Base-by-base conservation (phyloP, 1,284 basidiomycete species). In the Pseudozyma flocculosa region DNA sequence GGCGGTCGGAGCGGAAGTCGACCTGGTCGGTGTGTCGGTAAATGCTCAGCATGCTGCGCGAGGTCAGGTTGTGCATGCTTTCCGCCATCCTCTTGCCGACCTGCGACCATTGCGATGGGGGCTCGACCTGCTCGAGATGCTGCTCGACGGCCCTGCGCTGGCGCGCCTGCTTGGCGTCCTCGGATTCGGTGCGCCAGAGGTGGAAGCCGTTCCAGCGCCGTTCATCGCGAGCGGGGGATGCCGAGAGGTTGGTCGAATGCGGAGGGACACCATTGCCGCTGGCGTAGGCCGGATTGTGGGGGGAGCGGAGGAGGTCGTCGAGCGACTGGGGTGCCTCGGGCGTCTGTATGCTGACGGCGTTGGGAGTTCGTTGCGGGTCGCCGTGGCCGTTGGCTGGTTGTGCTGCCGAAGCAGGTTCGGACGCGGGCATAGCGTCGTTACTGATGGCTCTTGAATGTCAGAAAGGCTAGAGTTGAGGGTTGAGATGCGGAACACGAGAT, bases 121-220 rank as follows among this genome's bases (percentile, higher is more conserved):
- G 30, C 18, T 41, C 3, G 14, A 8, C 37, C 10, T 29, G 18
- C 11, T 9, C 32, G 47, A 38, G 19, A 13, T 17, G 3, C 15
- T 17, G 7, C 32, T 61, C 32, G 32, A 61, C 32, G 2, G 54
- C 48, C 26, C 40, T 45, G 14, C 54, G 43, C 22, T 65, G 40
- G 18, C 60, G 48, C 3, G 43, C 54, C 2, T 36, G 47, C 17
- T 45, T 48, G 1, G 51, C 56, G 36, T 70, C 56, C 40, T 70
- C 54, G 23, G 60, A 63, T 23, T 70, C 68, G 24, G 61, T 61
- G 19, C 65, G 61, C 68, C 68, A 70, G 22, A 70, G 56, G 39
- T 70, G 65, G 36, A 70, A 70, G 17, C 68, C 68, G 32, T 50
- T 64, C 22, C 68, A 59, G 9, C 68, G 39, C 2, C 55, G 47